Evolutionary conservation across 805 yeast genomes (phyloP), one percentile per base, ranked within the genome.

Genomic region (Saturnispora kantuleensis): DNA sequence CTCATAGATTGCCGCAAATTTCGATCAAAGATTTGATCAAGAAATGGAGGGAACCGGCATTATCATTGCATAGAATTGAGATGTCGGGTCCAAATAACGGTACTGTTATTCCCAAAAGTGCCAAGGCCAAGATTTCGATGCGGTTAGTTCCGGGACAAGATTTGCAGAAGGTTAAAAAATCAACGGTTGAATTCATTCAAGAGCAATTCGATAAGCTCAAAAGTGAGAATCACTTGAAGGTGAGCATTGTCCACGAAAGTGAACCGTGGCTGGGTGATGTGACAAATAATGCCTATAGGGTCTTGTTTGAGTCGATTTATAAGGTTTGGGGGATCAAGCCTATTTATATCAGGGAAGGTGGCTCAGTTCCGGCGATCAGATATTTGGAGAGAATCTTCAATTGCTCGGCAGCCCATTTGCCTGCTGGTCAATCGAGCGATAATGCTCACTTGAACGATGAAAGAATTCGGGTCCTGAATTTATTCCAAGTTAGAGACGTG

Each of bases 221-320:
- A 2, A 73, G 93, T 0, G 74, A 73, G 5, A 93, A 93, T 59
- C 70, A 73, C 28, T 55, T 90, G 32, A 60, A 64, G 10, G 65
- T 89, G 16, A 68, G 72, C 18, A 71, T 89, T 35, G 71, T 80
- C 47, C 88, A 87, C 56, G 90, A 84, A 56, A 95, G 96, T 0
- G 97, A 89, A 55, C 95, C 97, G 2, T 90, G 98, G 98, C 66
- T 90, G 9, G 97, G 97, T 4, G 88, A 93, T 53, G 83, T 89
- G 11, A 63, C 69, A 11, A 88, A 85, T 56, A 71, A 70, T 36
- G 86, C 89, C 2, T 93, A 84, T 60, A 71, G 76, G 53, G 70
- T 83, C 8, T 66, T 93, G 31, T 69, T 72, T 44, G 66, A 75
- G 18, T 86, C 84, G 41, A 68, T 90, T 30, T 64, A 67, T 35